Base-by-base conservation (phyloP, 2,329 filamentous ascomycete species). In the Trichoderma gracile region DNA sequence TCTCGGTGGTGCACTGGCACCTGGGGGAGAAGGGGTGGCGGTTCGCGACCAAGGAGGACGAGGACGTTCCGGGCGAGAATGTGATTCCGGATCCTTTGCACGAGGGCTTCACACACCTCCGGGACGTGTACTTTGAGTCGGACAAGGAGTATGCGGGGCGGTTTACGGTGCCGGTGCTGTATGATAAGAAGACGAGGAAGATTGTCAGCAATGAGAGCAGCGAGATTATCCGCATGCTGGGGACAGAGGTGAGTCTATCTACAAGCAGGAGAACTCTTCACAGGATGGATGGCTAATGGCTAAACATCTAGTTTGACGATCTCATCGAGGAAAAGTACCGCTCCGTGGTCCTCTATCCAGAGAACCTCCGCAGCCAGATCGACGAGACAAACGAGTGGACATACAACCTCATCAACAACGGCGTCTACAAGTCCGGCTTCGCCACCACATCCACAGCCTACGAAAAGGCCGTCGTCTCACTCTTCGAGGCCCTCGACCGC, bases 201-300 rank as follows among this genome's bases (percentile, higher is more conserved):
- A 96, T 97, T 72, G 93, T 97, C 67, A 95, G 84, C 84, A 97
- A 97, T 70, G 93, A 97, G 83, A 92, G 90, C 76, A 88, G 89
- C 69, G 93, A 97, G 79, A 97, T 97, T 74, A 88, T 97, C 75
- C 88, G 93, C 73, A 96, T 97, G 91, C 81, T 97, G 67, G 91
- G 91, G 74, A 84, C 83, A 47, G 91, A 87, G 72, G 92, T 92
- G 59, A 19, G 73, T 63, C 55, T 2, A 8, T 40, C 17, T 33
- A 38, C 33, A 38, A 38, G 3, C 2, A 2, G 30, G 7, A 30
- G 30, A 10, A 30, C 1, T 30, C 9, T 30, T 30, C 7, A 30
- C 9, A 30, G 30, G 7, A 30, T 8, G 5, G 6, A 7, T n/a
- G 19, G 27, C 23, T 55, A 23, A 61, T 38, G 5, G 10, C 7